These are phyloP conservation scores for Xylariaceae sp. DNA, from an alignment of 2,329 filamentous ascomycete species.

Conservation along the genomic window DNA sequence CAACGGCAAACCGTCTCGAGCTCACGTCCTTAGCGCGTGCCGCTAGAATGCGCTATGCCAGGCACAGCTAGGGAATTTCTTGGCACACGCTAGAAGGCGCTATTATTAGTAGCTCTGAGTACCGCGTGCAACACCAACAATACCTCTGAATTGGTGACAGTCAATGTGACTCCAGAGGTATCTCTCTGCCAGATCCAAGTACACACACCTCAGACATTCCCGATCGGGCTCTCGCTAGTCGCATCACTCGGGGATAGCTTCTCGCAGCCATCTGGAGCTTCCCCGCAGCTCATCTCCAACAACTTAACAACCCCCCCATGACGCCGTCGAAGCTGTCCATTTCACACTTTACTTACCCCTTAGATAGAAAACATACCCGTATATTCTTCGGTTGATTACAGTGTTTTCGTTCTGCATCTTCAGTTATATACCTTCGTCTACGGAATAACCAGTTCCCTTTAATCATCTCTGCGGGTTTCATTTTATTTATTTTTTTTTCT, in stretches of 20 bases:
- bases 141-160: neutral
- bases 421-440: neutral
- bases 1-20: too few relatives aligned
- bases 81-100: too few relatives aligned
- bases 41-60: too few relatives aligned
- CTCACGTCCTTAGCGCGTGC: too few relatives aligned
- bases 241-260: constrained; percentile 12
- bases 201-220: neutral
- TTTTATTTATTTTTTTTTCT: neutral
- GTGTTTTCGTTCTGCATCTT: neutral
- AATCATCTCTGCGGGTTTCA: neutral
- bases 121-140: neutral
- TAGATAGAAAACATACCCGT: neutral
- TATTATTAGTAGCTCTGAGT: neutral
- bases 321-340: neutral
- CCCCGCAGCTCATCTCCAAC: neutral
- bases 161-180: neutral
- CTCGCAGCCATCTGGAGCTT: neutral
- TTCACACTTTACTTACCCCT: neutral
- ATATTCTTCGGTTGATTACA: neutral
- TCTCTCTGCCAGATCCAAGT: neutral
- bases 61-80: too few relatives aligned
- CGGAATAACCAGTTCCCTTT: neutral
- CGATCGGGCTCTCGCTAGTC: constrained; percentile 7
- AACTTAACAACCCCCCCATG: neutral